Conservation (phyloP, 176 grass and related monocot species). For the Cenchrus americanus region DNA sequence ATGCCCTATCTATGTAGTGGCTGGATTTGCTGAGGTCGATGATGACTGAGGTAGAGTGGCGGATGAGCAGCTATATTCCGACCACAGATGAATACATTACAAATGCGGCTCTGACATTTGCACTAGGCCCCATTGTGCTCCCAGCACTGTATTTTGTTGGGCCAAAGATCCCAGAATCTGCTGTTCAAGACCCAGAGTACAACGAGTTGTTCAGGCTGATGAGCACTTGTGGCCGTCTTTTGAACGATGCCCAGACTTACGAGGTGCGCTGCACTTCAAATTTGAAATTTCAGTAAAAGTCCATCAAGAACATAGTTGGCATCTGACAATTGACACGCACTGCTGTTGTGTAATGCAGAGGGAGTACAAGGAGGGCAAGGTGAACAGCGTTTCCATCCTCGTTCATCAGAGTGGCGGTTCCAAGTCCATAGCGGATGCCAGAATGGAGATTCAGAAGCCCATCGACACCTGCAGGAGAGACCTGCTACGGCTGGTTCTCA, state of each 20-base stretch:
- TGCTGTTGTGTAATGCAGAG: conserved; percentile 38
- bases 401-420: conserved; percentile 37
- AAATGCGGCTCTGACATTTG: conserved; percentile 62
- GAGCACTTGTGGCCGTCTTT: conserved; percentile 63
- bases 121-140: conserved; percentile 67
- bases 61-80: conserved; percentile 45
- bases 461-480: conserved; percentile 41
- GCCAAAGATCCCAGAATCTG: conserved; percentile 38
- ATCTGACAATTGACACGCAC: not conserved
- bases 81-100: conserved; percentile 57
- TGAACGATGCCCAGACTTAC: conserved; percentile 63
- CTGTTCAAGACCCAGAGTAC: conserved; percentile 52
- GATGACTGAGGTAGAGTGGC: conserved; percentile 73
- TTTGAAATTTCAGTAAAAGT: not conserved
- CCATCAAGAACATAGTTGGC: not conserved
- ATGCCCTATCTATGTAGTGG: conserved; percentile 59
- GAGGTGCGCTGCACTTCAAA: conserved; percentile 28
- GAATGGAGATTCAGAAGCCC: conserved; percentile 20
- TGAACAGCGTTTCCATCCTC: conserved; percentile 54
- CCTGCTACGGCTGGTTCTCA: conserved; percentile 59
- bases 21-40: conserved; percentile 55
- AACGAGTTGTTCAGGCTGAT: conserved; percentile 56
- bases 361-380: conserved; percentile 57
- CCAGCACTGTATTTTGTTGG: conserved; percentile 68
- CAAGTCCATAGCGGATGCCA: conserved; percentile 41